phyloP scores from a whole-genome alignment of 805 yeast species.

The Candida orba region DNA sequence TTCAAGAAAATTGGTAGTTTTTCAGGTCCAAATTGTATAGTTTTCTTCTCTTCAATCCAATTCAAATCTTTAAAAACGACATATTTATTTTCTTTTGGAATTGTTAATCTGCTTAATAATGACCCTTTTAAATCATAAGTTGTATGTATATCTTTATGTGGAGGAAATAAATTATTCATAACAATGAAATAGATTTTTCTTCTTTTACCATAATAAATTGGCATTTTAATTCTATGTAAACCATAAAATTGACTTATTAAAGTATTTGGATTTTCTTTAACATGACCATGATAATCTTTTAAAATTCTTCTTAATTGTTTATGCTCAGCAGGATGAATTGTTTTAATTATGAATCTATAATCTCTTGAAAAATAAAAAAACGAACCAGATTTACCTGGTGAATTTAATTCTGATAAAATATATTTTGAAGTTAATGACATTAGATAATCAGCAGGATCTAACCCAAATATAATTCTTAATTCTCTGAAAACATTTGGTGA shows the following conservation, averaged over 20 bases:
- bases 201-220: constrained; percentile 39
- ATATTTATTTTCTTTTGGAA: constrained; percentile 25
- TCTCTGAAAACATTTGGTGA: constrained; percentile 92
- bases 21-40: constrained; percentile 68
- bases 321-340: constrained; percentile 92
- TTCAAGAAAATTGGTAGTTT: constrained; percentile 52
- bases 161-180: constrained; percentile 96
- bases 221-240: constrained; percentile 86
- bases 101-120: constrained; percentile 67
- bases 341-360: constrained; percentile 88
- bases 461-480: constrained; percentile 67
- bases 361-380: constrained; percentile 94
- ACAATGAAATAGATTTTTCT: constrained; percentile 88
- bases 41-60: constrained; percentile 65
- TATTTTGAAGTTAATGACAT: constrained; percentile 90
- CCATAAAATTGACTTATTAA: constrained; percentile 95
- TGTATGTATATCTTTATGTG: constrained; percentile 76
- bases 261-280: constrained; percentile 78
- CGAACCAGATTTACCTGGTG: constrained; percentile 96
- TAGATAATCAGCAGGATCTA: constrained; percentile 94
- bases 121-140: constrained; percentile 94
- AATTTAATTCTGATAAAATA: constrained; percentile 82
- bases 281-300: constrained; percentile 73
- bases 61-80: constrained; percentile 79
- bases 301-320: constrained; percentile 68